Evolutionary conservation across 176 grass and related monocot species (phyloP).

Genomic region (Chloris gayana): DNA sequence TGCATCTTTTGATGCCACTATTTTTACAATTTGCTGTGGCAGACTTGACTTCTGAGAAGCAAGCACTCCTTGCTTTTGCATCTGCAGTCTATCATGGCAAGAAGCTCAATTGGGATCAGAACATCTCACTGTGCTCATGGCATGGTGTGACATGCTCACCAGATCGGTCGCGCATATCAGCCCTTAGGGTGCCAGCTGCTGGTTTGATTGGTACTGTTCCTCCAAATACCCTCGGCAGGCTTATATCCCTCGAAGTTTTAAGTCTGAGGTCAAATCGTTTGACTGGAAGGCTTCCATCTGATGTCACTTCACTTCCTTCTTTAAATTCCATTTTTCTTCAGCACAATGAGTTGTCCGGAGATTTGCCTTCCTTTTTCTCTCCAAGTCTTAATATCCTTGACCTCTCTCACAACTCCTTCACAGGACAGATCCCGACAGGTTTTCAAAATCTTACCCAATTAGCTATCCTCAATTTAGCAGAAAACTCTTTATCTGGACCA

Average conservation of each 20-base stretch:
- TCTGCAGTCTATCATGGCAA: constrained; percentile 58
- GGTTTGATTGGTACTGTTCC: constrained; percentile 80
- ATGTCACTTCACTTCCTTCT: constrained; percentile 76
- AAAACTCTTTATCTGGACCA: constrained; percentile 73
- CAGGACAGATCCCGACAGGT: constrained; percentile 63
- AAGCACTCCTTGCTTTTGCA: constrained; percentile 82
- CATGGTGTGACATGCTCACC: constrained; percentile 76
- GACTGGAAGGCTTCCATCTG: constrained; percentile 67
- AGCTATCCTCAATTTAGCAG: constrained; percentile 65
- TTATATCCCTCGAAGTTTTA: constrained; percentile 73
- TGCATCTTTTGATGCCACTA: constrained; percentile 49
- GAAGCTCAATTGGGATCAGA: constrained; percentile 75
- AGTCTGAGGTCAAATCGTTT: constrained; percentile 89
- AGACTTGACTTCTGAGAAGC: constrained; percentile 76
- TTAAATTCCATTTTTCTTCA: constrained; percentile 82
- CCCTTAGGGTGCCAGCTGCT: constrained; percentile 79
- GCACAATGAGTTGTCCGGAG: constrained; percentile 86
- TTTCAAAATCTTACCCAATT: constrained; percentile 75
- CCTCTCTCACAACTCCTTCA: constrained; percentile 88
- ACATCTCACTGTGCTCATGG: constrained; percentile 80
- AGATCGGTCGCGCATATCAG: constrained; percentile 54
- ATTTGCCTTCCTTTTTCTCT: constrained; percentile 66
- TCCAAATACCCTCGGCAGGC: constrained; percentile 76
- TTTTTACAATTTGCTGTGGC: constrained; percentile 41
- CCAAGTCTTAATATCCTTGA: constrained; percentile 64